Conservation (phyloP, 2,329 filamentous ascomycete genomes). For the Arthrobotrys entomopaga region DNA sequence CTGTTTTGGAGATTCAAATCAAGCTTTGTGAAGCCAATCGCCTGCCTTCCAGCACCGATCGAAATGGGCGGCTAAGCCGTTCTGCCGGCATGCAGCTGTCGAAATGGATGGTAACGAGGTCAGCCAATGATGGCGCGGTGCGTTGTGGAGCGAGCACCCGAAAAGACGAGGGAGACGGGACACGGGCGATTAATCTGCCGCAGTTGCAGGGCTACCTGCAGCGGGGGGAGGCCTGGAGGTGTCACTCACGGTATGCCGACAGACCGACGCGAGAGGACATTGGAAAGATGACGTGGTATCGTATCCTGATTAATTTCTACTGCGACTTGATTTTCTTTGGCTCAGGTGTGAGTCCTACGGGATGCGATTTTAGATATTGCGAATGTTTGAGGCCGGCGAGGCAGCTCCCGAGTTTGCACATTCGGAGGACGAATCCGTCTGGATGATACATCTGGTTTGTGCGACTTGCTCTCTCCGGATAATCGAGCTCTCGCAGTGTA, state of each 20-base stretch:
- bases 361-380: too few relatives aligned
- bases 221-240: too few relatives aligned
- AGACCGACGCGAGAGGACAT: background rate
- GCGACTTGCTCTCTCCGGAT: too few relatives aligned
- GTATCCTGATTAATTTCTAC: background rate
- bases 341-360: too few relatives aligned
- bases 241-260: background rate
- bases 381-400: too few relatives aligned
- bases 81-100: background rate
- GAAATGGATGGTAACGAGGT: background rate
- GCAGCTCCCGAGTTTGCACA: too few relatives aligned
- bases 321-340: too few relatives aligned
- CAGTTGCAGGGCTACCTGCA: background rate
- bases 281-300: background rate
- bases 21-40: background rate
- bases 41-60: too few relatives aligned
- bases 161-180: background rate
- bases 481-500: too few relatives aligned
- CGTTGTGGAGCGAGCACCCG: constrained; percentile 9
- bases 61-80: constrained; percentile 6
- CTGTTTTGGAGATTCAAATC: background rate
- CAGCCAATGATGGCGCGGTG: constrained; percentile 13
- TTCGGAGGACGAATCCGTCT: too few relatives aligned
- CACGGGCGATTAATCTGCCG: constrained; percentile 13
- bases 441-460: too few relatives aligned